These are phyloP conservation scores for Penicillium sp. DNA, from an alignment of 2,329 filamentous ascomycete species.

Conservation along the genomic window DNA sequence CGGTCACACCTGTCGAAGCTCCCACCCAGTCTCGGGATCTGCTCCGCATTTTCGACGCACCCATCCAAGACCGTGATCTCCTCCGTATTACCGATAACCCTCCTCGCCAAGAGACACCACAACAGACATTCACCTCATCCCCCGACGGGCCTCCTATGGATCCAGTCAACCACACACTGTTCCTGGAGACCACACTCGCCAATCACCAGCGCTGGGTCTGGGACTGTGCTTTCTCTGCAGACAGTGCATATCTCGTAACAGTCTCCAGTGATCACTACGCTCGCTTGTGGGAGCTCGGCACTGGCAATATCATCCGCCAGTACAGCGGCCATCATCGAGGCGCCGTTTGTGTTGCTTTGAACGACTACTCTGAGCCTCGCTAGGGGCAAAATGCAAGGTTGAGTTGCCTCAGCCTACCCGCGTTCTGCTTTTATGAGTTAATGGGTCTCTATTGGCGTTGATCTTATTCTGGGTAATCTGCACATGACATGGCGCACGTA, in stretches of 20 bases:
- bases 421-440: neutral
- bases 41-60: slow-evolving; percentile 27
- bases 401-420: neutral
- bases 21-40: slow-evolving; percentile 24
- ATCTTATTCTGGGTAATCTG: slow-evolving; percentile 8
- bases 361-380: slow-evolving; percentile 65
- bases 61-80: slow-evolving; percentile 25
- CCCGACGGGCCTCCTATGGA: slow-evolving; percentile 43
- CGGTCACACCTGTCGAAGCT: slow-evolving; percentile 19
- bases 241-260: slow-evolving; percentile 88
- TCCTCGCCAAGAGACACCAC: slow-evolving; percentile 27
- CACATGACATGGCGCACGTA: slow-evolving; percentile 5
- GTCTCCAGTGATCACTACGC: slow-evolving; percentile 94
- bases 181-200: slow-evolving; percentile 79
- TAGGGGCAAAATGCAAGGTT: slow-evolving; percentile 14
- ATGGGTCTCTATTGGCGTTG: slow-evolving; percentile 3
- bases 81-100: slow-evolving; percentile 27
- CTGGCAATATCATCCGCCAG: slow-evolving; percentile 86
- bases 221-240: slow-evolving; percentile 94
- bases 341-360: slow-evolving; percentile 86
- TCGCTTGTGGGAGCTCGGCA: slow-evolving; percentile 81
- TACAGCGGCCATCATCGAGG: slow-evolving; percentile 94
- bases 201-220: slow-evolving; percentile 96
- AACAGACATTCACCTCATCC: slow-evolving; percentile 34
- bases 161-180: slow-evolving; percentile 56